phyloP scores from a whole-genome alignment of 371 early-diverging fungal genomes.

The Saksenaea vasiformis region DNA sequence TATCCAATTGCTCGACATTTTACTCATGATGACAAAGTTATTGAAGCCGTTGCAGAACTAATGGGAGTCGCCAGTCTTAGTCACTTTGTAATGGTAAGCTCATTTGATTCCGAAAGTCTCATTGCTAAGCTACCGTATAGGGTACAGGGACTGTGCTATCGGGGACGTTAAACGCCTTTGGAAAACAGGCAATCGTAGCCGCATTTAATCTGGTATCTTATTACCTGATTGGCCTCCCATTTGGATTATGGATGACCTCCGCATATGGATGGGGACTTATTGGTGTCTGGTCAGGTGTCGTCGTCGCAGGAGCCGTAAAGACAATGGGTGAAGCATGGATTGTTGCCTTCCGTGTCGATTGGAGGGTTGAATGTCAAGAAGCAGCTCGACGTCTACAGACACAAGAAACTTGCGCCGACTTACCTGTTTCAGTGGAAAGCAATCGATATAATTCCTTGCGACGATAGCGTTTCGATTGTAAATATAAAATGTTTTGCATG shows the following conservation, averaged over 20 bases:
- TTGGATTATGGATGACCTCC: constrained; percentile 38
- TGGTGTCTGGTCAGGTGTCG: constrained; percentile 46
- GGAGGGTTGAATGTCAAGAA: constrained; percentile 29
- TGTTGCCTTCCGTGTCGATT: constrained; percentile 23
- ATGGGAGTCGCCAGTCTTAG: constrained; percentile 76
- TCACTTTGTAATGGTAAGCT: constrained; percentile 57
- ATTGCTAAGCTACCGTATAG: constrained; percentile 9
- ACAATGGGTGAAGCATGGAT: constrained; percentile 21
- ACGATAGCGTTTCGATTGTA: no score
- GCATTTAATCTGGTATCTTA: constrained; percentile 34
- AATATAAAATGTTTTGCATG: no score
- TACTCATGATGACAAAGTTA: constrained; percentile 54
- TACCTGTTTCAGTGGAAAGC: not conserved
- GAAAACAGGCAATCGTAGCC: constrained; percentile 42
- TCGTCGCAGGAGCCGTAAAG: constrained; percentile 37
- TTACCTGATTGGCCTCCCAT: constrained; percentile 37
- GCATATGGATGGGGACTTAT: constrained; percentile 28
- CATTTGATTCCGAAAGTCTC: not conserved
- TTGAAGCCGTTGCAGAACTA: constrained; percentile 47
- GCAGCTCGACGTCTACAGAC: constrained; percentile 22
- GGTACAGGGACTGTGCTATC: constrained; percentile 39
- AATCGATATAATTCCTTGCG: not conserved
- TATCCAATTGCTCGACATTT: constrained; percentile 35
- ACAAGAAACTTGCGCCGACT: constrained; percentile 18
- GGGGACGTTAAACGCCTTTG: constrained; percentile 36